Evolutionary conservation across 805 yeast species (phyloP).

Genomic region (Wickerhamiella spandovensis): DNA sequence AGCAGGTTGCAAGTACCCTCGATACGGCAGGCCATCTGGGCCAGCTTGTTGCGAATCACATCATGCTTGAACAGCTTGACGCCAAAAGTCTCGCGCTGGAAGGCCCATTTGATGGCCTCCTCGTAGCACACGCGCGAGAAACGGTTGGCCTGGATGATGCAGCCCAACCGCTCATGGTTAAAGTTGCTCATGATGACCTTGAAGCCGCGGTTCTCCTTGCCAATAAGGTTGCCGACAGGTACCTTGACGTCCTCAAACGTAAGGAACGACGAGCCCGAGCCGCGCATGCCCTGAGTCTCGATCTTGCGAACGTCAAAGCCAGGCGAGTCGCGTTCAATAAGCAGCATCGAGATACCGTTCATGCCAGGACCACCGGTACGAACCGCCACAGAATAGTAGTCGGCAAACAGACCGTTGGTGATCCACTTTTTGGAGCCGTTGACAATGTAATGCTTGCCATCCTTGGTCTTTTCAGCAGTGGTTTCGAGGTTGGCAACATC

Average conservation of each 20-base stretch:
- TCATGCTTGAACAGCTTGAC: slow-evolving; percentile 30
- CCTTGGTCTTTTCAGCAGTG: slow-evolving; percentile 28
- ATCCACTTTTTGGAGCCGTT: slow-evolving; percentile 35
- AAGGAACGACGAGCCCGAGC: slow-evolving; percentile 29
- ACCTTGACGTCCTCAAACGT: slow-evolving; percentile 34
- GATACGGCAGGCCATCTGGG: slow-evolving; percentile 30
- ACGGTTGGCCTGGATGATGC: slow-evolving; percentile 30
- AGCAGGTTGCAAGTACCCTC: slow-evolving; percentile 31
- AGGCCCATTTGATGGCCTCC: slow-evolving; percentile 32
- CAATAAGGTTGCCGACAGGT: slow-evolving; percentile 31
- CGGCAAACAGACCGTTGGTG: slow-evolving; percentile 33
- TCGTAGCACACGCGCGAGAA: slow-evolving; percentile 31
- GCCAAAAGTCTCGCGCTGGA: slow-evolving; percentile 32
- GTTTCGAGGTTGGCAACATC: slow-evolving; percentile 32
- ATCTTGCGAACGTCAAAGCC: slow-evolving; percentile 28
- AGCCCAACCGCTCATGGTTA: slow-evolving; percentile 33
- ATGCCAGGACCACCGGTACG: slow-evolving; percentile 32
- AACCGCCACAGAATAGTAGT: slow-evolving; percentile 32
- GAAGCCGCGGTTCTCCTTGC: slow-evolving; percentile 32
- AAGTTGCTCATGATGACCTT: slow-evolving; percentile 33
- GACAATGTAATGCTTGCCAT: slow-evolving; percentile 30
- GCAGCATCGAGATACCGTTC: slow-evolving; percentile 30
- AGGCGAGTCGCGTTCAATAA: slow-evolving; percentile 28
- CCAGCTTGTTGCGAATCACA: slow-evolving; percentile 32
- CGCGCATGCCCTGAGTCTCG: slow-evolving; percentile 31